Evolutionary conservation across 441 rosid genomes (phyloP), one percentile per base, ranked within the genome.

Genomic region (Adansonia rubrostipa): DNA sequence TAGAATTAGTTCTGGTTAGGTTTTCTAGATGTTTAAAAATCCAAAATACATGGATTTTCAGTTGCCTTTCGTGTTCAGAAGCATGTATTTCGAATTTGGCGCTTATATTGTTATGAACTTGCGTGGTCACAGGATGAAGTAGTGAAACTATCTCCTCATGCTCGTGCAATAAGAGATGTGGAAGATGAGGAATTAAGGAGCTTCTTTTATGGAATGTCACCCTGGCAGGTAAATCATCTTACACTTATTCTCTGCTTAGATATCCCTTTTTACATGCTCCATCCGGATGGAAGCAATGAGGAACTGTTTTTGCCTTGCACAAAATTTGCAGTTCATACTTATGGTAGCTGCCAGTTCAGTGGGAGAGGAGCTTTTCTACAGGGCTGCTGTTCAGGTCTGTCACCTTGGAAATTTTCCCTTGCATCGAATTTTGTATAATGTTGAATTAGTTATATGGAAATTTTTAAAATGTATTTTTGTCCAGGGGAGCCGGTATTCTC

Each of bases 301-400:
- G 40, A 62, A 54, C 22, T 73, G 73, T 22, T 70, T 79, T 75
- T n/a, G 40, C 11, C 64, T 51, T 45, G 33, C 15, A 24, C 11
- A 5, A 48, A 47, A 47, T 80, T 74, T 77, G 82, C 90, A 96
- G 97, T 95, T 95, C 84, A 84, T 92, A 78, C 80, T 96, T 78
- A 86, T 96, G 50, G 92, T 96, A 13, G 78, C 95, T 67, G 98
- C 99, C 15, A 91, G 99, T 85, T 93, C 99, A 1, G 85, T 93
- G 9, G 98, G 99, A 68, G 99, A 93, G 84, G 99, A 96, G 89
- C 97, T 96, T 71, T 96, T 96, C 86, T 96, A 95, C 79, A 89
- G 97, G 6, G 95, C 93, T 73, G 97, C 98, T 33, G 89, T 93
- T 85, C 99, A 93, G 98, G 98, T 91, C 11, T 20, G 47, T 15